A percentile compares a stretch with the other conserved stretches of the same genome.
Conservation (phyloP, 768 basidiomycete species). For the Tylopilus sp. region DNA sequence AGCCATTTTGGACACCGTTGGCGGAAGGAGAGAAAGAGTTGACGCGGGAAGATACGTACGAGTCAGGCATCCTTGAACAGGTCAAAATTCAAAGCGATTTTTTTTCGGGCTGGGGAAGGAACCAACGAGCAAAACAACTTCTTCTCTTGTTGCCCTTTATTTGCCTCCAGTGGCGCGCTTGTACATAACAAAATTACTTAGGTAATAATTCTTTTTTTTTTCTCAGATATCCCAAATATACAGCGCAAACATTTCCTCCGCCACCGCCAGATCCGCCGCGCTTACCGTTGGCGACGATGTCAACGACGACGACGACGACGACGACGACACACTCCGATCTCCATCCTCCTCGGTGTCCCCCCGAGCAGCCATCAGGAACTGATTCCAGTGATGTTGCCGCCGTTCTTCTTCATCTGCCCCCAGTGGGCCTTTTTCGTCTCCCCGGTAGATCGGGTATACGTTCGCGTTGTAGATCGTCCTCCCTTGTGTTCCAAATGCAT, state of each 20-base stretch:
- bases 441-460: neutral
- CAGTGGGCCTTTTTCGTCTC: neutral
- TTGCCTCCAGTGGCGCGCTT: constrained; percentile 32
- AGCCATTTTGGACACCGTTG: constrained; percentile 61
- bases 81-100: constrained; percentile 26
- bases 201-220: constrained; percentile 2
- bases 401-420: constrained; percentile 24
- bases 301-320: neutral
- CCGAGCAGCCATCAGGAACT: constrained; percentile 8
- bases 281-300: neutral
- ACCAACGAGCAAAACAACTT: constrained; percentile 10
- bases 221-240: constrained; percentile 30
- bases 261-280: constrained; percentile 1
- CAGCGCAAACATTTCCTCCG: constrained; percentile 37
- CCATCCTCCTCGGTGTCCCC: neutral
- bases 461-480: constrained; percentile 30
- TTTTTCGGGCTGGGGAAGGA: constrained; percentile 44
- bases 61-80: constrained; percentile 58
- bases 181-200: neutral
- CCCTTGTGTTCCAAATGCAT: constrained; percentile 17
- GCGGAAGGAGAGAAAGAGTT: constrained; percentile 52
- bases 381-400: neutral
- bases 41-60: constrained; percentile 62
- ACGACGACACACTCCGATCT: neutral
- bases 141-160: constrained; percentile 28